Evolutionary conservation across 192 early-diverging fungal species (phyloP), one percentile per base, ranked within the genome.

Genomic region (Backusella morwellensis): DNA sequence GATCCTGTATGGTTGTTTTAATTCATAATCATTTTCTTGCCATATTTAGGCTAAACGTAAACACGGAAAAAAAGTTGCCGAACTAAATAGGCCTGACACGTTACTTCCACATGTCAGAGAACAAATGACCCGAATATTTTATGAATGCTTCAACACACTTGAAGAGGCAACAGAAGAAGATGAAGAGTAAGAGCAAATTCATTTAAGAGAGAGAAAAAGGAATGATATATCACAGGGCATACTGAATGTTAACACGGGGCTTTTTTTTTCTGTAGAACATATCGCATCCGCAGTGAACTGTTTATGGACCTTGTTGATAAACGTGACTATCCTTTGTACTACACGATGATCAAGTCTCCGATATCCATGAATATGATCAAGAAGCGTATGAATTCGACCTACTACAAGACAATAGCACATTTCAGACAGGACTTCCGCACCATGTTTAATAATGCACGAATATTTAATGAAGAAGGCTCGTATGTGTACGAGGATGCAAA

Each of bases 401-500:
- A 88, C 73, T 99, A 99, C 82, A 84, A 86, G 41, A 80, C 81
- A 17, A 79, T 91, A 6, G 56, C 77, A 1, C 86, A 91, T 74
- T 97, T 97, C 82, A 85, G 88, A 67, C 87, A 89, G 23, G 98
- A 99, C 82, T 95, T 95, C 76, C 82, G 90, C 73, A 85, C 93
- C n/a, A 96, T 99, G 93, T 96, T 95, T 74, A 78, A 93, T 80
- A 99, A 99, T 75, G 98, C 98, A 8, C 90, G 90, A 76, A 93
- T 86, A 4, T 99, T 95, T 83, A 99, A 99, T 81, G 86, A 93
- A 81, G 93, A 96, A 74, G 95, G 91, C 12, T 96, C 95, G 17
- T 85, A 89, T 69, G 94, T 99, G 1, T 97, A 93, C 81, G 85
- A 91, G 15, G 97, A 99, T 84, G 96, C 98, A 9, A 83, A 90